Conservation (phyloP, 176 grass and related monocot genomes). For the Oryza glaberrima region DNA sequence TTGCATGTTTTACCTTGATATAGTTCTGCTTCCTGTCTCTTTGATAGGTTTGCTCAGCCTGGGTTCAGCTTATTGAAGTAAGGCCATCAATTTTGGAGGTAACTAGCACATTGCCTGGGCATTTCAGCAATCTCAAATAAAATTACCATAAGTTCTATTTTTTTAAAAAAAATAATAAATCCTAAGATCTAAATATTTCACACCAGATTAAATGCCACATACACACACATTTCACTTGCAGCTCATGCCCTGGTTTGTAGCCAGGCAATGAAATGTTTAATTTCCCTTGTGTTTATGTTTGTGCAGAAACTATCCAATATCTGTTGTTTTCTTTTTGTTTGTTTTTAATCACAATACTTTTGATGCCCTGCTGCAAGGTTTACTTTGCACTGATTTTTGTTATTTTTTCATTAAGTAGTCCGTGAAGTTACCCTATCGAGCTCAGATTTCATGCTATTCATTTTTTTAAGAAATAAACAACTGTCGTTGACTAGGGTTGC, state of each 20-base stretch:
- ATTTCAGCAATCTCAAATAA: background rate
- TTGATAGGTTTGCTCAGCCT: constrained; percentile 86
- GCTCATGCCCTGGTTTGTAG: constrained; percentile 10
- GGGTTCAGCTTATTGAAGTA: constrained; percentile 97
- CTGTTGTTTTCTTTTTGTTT: background rate
- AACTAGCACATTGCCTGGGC: constrained; percentile 8
- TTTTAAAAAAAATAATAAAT: background rate
- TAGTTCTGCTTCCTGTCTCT: constrained; percentile 19
- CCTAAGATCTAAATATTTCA: background rate
- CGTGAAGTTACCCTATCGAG: background rate
- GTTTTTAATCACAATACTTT: background rate
- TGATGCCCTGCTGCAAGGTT: constrained; percentile 7
- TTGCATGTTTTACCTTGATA: constrained; percentile 22
- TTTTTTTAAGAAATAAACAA: background rate
- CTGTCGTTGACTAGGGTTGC: background rate
- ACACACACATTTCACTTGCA: constrained; percentile 8
- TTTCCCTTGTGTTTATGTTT: background rate
- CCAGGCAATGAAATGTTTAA: background rate
- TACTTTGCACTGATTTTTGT: background rate
- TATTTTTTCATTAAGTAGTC: background rate
- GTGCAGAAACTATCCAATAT: background rate
- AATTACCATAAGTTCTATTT: background rate
- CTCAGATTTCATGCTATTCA: background rate
- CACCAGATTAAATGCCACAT: background rate
- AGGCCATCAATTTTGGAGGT: constrained; percentile 93